phyloP scores from a whole-genome alignment of 1,284 basidiomycete genomes.

The Cronartium quercuum region DNA sequence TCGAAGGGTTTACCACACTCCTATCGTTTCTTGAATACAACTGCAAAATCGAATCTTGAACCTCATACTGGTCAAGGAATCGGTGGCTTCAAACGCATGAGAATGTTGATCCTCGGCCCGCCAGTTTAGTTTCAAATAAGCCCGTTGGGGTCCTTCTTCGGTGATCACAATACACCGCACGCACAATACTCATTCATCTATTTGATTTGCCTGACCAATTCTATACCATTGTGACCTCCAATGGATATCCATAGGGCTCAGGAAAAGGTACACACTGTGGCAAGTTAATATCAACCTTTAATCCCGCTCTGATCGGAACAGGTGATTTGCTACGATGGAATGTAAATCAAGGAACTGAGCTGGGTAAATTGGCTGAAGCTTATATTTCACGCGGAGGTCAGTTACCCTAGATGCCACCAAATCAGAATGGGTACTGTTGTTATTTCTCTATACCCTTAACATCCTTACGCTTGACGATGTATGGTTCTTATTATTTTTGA shows the following conservation, averaged over 20 bases:
- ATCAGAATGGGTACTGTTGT: background rate
- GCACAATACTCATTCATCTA: too few relatives aligned
- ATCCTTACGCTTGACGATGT: background rate
- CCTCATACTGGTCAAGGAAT: background rate
- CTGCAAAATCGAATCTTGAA: background rate
- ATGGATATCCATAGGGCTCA: constrained; percentile 41
- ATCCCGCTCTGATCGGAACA: constrained; percentile 63
- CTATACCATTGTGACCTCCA: too few relatives aligned
- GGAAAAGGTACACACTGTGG: constrained; percentile 57
- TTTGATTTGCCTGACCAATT: too few relatives aligned
- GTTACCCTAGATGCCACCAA: constrained; percentile 21
- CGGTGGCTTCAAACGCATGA: background rate
- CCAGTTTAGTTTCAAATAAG: background rate
- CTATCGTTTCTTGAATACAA: background rate
- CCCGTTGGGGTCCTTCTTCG: too few relatives aligned
- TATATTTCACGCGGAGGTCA: constrained; percentile 65
- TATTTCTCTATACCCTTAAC: background rate
- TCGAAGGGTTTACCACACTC: too few relatives aligned
- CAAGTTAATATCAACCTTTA: constrained; percentile 25
- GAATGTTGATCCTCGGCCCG: background rate
- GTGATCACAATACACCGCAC: too few relatives aligned
- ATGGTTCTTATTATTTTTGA: background rate
- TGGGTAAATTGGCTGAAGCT: constrained; percentile 65
- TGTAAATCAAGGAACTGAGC: constrained; percentile 65
- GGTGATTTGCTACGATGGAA: constrained; percentile 74